Percentiles rank a stretch among this genome's conserved stretches.
Evolutionary conservation across 73 alveolate species (phyloP).

Genomic region (Urostyla sp.): DNA sequence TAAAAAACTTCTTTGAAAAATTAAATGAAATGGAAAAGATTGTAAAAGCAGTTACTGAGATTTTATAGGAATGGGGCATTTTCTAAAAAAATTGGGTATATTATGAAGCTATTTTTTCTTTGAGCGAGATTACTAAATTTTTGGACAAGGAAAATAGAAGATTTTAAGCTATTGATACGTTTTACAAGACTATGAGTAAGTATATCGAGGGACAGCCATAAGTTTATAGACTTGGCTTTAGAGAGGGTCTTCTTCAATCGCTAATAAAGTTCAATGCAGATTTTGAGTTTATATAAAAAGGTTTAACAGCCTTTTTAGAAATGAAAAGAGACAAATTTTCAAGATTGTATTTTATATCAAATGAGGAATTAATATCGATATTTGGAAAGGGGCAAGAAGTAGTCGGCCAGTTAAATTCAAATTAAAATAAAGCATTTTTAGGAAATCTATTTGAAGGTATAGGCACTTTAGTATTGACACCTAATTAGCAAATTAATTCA

Average conservation of each 20-base stretch:
- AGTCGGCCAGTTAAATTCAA: conserved; percentile 63
- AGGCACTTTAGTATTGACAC: conserved; percentile 77
- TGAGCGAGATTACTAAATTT: conserved; percentile 89
- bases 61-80: conserved; percentile 93
- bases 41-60: conserved; percentile 73
- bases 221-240: conserved; percentile 87
- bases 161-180: conserved; percentile 87
- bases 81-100: conserved; percentile 92
- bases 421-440: conserved; percentile 52
- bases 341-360: conserved; percentile 83
- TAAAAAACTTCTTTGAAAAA: conserved; percentile 50
- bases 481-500: conserved; percentile 65
- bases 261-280: conserved; percentile 79
- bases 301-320: conserved; percentile 80
- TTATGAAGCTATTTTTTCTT: conserved; percentile 90
- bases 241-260: conserved; percentile 65
- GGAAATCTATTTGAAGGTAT: conserved; percentile 85
- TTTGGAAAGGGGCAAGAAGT: conserved; percentile 82
- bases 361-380: conserved; percentile 87
- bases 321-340: conserved; percentile 91
- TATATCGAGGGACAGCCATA: conserved; percentile 83
- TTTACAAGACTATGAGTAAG: conserved; percentile 86
- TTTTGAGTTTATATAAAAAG: conserved; percentile 82
- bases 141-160: conserved; percentile 91
- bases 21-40: conserved; percentile 60